A percentile compares a stretch with the other conserved stretches of the same genome.
These are phyloP conservation scores for Tylopilus intermedius DNA, from an alignment of 768 basidiomycete genomes.

Conservation along the genomic window DNA sequence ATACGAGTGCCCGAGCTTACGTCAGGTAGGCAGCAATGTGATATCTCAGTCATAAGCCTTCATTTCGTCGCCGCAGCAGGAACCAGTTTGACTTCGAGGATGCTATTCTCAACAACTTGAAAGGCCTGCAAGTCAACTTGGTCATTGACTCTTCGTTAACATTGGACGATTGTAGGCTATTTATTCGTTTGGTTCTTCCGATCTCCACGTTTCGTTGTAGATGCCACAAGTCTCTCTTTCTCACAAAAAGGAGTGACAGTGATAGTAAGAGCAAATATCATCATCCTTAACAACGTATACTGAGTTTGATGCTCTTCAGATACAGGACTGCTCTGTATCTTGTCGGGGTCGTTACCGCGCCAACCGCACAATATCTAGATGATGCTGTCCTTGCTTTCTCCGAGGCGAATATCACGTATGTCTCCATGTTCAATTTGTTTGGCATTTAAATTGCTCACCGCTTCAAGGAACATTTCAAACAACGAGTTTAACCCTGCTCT, in stretches of 20 bases:
- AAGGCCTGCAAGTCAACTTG: constrained; percentile 55
- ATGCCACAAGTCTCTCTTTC: constrained; percentile 53
- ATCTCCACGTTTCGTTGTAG: constrained; percentile 31
- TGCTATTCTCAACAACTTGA: constrained; percentile 60
- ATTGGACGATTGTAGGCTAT: constrained; percentile 59
- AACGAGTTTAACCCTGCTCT: constrained; percentile 61
- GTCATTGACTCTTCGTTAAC: constrained; percentile 48
- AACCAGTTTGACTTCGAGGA: constrained; percentile 57
- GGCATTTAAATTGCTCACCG: constrained; percentile 45
- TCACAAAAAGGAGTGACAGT: constrained; percentile 53
- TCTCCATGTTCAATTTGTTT: constrained; percentile 9
- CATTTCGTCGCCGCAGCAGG: constrained; percentile 39
- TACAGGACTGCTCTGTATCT: constrained; percentile 60
- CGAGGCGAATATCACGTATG: constrained; percentile 55
- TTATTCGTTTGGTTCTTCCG: not conserved
- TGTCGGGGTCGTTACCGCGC: constrained; percentile 66
- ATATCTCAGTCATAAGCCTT: not conserved
- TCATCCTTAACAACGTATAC: not conserved
- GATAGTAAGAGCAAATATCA: constrained; percentile 33
- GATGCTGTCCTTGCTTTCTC: constrained; percentile 49
- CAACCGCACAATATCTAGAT: constrained; percentile 58
- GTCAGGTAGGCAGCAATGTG: constrained; percentile 40
- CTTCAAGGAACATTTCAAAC: constrained; percentile 49
- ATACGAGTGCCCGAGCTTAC: constrained; percentile 50
- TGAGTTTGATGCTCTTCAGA: constrained; percentile 32